Percentiles rank a stretch among this genome's conserved stretches.
phyloP scores from a whole-genome alignment of 2,329 filamentous ascomycete species.

The Xylariomycetidae sp. region DNA sequence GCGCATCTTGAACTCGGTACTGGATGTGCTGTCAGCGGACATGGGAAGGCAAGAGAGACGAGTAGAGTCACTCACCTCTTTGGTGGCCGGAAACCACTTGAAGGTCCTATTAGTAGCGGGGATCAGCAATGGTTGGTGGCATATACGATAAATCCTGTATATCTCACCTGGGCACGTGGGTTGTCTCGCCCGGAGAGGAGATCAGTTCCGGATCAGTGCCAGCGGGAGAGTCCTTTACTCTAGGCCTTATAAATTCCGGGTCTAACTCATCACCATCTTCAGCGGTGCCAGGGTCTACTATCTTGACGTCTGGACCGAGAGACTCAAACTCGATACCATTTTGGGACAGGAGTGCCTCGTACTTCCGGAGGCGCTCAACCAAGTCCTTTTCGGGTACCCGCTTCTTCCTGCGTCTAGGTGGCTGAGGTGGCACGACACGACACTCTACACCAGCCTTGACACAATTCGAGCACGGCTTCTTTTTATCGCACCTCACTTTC shows the following conservation, averaged over 20 bases:
- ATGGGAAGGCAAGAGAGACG: constrained; percentile 1
- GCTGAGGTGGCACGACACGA: constrained; percentile 50
- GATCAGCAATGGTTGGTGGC: constrained; percentile 6
- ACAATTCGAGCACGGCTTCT: constrained; percentile 67
- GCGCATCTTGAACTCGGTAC: constrained; percentile 47
- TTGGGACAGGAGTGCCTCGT: constrained; percentile 61
- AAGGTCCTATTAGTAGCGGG: constrained; percentile 24
- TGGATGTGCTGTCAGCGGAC: constrained; percentile 24
- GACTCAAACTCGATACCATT: constrained; percentile 67
- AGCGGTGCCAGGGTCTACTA: constrained; percentile 31
- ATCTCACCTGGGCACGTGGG: constrained; percentile 25
- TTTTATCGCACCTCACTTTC: constrained; percentile 71
- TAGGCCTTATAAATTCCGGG: constrained; percentile 48
- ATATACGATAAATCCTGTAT: neutral
- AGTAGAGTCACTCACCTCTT: constrained; percentile 37
- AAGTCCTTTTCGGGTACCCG: constrained; percentile 67
- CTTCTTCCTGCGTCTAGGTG: constrained; percentile 56
- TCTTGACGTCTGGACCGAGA: constrained; percentile 48
- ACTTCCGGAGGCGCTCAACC: constrained; percentile 62
- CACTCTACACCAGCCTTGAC: constrained; percentile 59
- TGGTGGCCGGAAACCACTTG: constrained; percentile 49
- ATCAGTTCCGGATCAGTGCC: constrained; percentile 33
- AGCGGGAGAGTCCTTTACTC: constrained; percentile 44
- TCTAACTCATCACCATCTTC: constrained; percentile 55
- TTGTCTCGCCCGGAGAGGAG: constrained; percentile 20